Evolutionary conservation across 2,329 filamentous ascomycete genomes (phyloP).

Genomic region (Penicillium hordei): DNA sequence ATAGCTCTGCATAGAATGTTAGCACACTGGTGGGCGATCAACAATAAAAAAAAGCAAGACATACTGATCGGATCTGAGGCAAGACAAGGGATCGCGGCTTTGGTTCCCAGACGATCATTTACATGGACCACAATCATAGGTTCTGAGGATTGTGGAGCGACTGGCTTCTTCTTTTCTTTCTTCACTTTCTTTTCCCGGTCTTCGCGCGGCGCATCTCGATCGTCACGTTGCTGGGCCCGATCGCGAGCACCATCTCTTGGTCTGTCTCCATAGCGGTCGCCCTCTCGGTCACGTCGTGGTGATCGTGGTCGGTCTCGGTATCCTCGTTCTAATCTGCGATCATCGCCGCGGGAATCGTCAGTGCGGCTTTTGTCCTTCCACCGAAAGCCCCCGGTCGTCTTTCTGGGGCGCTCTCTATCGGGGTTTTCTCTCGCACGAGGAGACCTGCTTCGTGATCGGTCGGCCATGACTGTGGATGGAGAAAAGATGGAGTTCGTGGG

Average conservation of each 20-base stretch:
- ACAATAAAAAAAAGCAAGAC: constrained; percentile 19
- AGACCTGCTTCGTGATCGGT: constrained; percentile 47
- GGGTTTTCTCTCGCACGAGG: constrained; percentile 37
- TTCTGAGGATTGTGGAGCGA: constrained; percentile 52
- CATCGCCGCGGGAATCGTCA: constrained; percentile 48
- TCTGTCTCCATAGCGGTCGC: constrained; percentile 33
- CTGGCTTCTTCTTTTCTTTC: constrained; percentile 43
- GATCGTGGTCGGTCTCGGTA: constrained; percentile 47
- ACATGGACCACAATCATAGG: constrained; percentile 93
- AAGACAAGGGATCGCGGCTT: constrained; percentile 86
- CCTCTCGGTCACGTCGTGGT: constrained; percentile 38
- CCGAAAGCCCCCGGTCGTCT: constrained; percentile 45
- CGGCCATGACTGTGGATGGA: constrained; percentile 28
- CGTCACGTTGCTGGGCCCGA: constrained; percentile 29
- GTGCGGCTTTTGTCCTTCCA: constrained; percentile 53
- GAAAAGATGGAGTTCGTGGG: constrained; percentile 15
- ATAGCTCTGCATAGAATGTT: constrained; percentile 53
- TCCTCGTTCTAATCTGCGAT: constrained; percentile 54
- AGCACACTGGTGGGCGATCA: background rate
- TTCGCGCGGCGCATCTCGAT: constrained; percentile 30
- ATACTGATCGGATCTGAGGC: constrained; percentile 73
- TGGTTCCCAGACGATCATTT: constrained; percentile 95
- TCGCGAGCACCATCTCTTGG: constrained; percentile 46
- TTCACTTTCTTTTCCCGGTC: constrained; percentile 44
- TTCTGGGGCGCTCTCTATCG: constrained; percentile 40